phyloP scores from a whole-genome alignment of 768 basidiomycete species.

The Tricholoma terreum region DNA sequence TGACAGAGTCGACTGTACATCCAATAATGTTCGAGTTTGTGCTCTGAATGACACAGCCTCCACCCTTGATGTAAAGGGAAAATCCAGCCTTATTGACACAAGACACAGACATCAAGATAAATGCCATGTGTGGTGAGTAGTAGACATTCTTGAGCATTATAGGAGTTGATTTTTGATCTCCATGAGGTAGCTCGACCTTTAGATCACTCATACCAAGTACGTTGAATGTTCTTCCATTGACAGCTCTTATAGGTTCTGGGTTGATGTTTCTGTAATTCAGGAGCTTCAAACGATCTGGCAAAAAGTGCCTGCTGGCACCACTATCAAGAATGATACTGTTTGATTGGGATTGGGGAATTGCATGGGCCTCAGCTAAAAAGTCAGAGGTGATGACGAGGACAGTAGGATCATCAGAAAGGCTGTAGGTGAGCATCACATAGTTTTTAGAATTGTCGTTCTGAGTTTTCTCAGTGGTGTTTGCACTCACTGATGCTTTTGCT shows the following conservation, averaged over 20 bases:
- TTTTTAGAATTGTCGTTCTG: not conserved
- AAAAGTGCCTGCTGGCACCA: too few relatives aligned
- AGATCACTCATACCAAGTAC: too few relatives aligned
- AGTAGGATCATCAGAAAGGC: not conserved
- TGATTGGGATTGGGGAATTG: not conserved
- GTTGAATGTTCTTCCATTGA: too few relatives aligned
- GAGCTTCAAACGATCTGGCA: slow-evolving; percentile 21
- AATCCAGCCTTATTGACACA: slow-evolving; percentile 17
- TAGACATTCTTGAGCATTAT: too few relatives aligned
- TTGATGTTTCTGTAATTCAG: slow-evolving; percentile 19
- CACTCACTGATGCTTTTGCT: not conserved
- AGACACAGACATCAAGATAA: too few relatives aligned
- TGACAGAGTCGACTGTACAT: too few relatives aligned
- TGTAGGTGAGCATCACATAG: not conserved
- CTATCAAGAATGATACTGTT: too few relatives aligned
- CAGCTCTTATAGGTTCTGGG: slow-evolving; percentile 23
- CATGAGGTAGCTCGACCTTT: too few relatives aligned
- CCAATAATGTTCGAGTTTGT: too few relatives aligned
- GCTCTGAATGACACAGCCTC: not conserved
- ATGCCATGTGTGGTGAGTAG: too few relatives aligned
- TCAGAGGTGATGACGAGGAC: not conserved
- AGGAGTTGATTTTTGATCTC: too few relatives aligned
- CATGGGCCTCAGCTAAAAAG: not conserved
- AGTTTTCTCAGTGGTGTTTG: not conserved
- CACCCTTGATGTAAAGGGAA: not conserved